A percentile compares a stretch with the other conserved stretches of the same genome.
Conservation (phyloP, 2,329 filamentous ascomycete species). For the Atkinsonella hypoxylon region DNA sequence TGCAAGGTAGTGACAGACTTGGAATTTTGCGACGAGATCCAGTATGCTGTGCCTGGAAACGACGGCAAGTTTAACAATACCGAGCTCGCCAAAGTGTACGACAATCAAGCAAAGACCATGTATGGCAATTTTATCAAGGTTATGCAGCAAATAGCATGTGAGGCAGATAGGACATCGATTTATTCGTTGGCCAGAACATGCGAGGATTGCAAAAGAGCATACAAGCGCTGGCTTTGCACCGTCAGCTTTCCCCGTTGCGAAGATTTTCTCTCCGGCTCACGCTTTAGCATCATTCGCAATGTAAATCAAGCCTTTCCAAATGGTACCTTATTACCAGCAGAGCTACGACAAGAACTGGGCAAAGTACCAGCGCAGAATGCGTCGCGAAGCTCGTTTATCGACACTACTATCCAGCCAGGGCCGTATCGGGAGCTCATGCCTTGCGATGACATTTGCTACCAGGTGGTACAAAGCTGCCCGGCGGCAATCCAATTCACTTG, state of each 20-base stretch:
- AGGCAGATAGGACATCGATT: constrained; percentile 56
- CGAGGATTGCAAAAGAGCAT: constrained; percentile 62
- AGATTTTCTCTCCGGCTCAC: constrained; percentile 53
- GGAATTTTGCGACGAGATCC: constrained; percentile 77
- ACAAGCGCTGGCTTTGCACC: constrained; percentile 91
- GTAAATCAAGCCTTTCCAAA: constrained; percentile 60
- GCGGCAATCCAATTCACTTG: constrained; percentile 64
- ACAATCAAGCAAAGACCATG: constrained; percentile 55
- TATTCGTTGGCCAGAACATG: constrained; percentile 77
- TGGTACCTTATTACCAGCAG: constrained; percentile 39
- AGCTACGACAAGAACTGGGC: constrained; percentile 15
- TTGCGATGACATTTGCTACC: constrained; percentile 78
- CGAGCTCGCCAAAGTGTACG: constrained; percentile 61
- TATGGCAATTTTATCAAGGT: constrained; percentile 73
- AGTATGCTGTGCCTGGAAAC: constrained; percentile 85
- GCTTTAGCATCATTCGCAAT: constrained; percentile 47
- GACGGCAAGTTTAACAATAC: constrained; percentile 47
- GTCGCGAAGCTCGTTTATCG: constrained; percentile 63
- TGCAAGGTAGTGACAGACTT: constrained; percentile 81
- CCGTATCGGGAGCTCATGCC: constrained; percentile 92
- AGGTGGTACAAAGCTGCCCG: constrained; percentile 76
- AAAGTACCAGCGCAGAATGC: constrained; percentile 19
- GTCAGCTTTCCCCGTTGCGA: constrained; percentile 87
- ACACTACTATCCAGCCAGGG: constrained; percentile 59
- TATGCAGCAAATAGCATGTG: constrained; percentile 74